Conservation (phyloP, 1,284 basidiomycete genomes). For the Wolfiporia cocos region DNA sequence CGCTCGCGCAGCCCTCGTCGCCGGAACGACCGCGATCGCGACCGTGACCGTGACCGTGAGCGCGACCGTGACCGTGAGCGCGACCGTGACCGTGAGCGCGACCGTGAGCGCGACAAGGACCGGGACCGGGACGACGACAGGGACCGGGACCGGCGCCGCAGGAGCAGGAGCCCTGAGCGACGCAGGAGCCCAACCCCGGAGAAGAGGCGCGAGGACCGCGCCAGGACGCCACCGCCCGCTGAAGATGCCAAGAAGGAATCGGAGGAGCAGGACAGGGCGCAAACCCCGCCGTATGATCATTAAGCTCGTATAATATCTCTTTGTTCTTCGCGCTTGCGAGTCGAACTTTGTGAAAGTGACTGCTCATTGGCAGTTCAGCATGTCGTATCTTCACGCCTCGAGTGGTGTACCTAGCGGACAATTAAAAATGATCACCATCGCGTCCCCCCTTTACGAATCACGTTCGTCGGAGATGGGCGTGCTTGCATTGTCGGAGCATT, state of each 20-base stretch:
- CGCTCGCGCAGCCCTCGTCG: slow-evolving; percentile 34
- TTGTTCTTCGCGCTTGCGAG: not conserved
- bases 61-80: slow-evolving; percentile 31
- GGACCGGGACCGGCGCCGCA: slow-evolving; percentile 39
- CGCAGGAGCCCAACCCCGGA: slow-evolving; percentile 46
- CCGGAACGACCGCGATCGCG: slow-evolving; percentile 26
- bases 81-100: slow-evolving; percentile 26
- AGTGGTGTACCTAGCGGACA: slow-evolving; percentile 7
- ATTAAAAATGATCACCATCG: too few relatives aligned
- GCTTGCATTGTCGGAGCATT: too few relatives aligned
- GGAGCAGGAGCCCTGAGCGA: slow-evolving; percentile 41
- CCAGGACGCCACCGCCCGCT: slow-evolving; percentile 37
- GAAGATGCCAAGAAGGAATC: slow-evolving; percentile 44
- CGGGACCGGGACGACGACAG: slow-evolving; percentile 29
- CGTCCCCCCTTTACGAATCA: too few relatives aligned
- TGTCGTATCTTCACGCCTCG: too few relatives aligned
- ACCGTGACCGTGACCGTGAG: slow-evolving; percentile 31
- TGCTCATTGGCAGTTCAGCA: not conserved
- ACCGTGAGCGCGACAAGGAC: slow-evolving; percentile 27
- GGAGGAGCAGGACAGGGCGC: slow-evolving; percentile 44
- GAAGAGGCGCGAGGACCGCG: slow-evolving; percentile 39
- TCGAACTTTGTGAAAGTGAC: not conserved
- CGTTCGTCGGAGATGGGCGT: too few relatives aligned
- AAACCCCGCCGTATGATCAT: slow-evolving; percentile 44
- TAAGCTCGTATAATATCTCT: not conserved